Percentiles rank a stretch among this genome's conserved stretches.
Evolutionary conservation across 257 asterid genomes (phyloP).

Genomic region (Solanum phureja): DNA sequence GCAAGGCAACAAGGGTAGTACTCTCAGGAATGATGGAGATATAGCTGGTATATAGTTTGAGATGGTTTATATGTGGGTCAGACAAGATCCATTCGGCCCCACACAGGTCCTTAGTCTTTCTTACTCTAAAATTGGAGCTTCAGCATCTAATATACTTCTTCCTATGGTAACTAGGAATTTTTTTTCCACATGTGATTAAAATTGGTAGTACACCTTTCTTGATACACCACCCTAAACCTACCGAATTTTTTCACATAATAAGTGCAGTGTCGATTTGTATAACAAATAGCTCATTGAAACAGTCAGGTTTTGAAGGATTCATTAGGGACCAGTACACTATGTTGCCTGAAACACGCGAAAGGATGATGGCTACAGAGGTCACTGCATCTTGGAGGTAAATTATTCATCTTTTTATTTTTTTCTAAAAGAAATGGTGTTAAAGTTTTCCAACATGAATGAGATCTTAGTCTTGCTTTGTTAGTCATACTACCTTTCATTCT

Average conservation of each 20-base stretch:
- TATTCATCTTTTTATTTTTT: not conserved
- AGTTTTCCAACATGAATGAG: not conserved
- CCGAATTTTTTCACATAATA: not conserved
- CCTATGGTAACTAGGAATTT: too few species aligned
- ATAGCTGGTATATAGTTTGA: not conserved
- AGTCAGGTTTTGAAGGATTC: conserved; percentile 99
- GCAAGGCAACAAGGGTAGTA: not conserved
- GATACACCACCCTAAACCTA: not conserved
- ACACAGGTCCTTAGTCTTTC: not conserved
- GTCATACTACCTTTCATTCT: not conserved
- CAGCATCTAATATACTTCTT: not conserved
- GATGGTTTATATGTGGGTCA: not conserved
- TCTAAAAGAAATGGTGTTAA: not conserved
- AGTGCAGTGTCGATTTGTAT: not conserved
- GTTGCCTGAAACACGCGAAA: conserved; percentile 88
- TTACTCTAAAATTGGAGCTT: not conserved
- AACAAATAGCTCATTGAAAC: conserved; percentile 5
- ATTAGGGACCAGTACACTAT: conserved; percentile 75
- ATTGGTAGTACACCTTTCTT: not conserved
- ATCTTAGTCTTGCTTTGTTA: not conserved
- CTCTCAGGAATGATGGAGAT: not conserved
- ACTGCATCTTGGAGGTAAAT: conserved; percentile 81
- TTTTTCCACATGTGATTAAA: not conserved
- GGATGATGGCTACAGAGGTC: conserved; percentile 93
- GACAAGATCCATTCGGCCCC: not conserved